Percentiles rank a stretch among this genome's conserved stretches.
These are phyloP conservation scores for Lecanicillium sp. DNA, from an alignment of 2,329 filamentous ascomycete genomes.

Conservation along the genomic window DNA sequence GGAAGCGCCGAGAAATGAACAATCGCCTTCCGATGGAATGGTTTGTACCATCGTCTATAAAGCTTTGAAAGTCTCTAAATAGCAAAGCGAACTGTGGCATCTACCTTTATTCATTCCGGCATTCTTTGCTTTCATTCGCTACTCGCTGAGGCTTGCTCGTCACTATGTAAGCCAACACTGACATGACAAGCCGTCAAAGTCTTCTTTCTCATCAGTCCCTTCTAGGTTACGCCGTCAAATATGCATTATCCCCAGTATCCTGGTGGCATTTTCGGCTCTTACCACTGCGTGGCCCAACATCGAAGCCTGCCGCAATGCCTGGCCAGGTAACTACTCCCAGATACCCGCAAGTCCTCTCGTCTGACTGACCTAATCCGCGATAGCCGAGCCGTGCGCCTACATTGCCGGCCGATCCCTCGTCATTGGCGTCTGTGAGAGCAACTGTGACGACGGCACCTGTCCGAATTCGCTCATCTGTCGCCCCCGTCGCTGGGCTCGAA, in stretches of 20 bases:
- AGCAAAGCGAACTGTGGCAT: too few species aligned
- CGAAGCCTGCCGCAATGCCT: conserved; percentile 7
- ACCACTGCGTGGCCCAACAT: conserved; percentile 4
- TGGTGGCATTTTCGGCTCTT: not conserved
- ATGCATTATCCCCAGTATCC: not conserved
- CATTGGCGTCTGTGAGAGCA: conserved; percentile 5
- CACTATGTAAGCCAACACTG: too few species aligned
- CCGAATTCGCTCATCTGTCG: conserved; percentile 4
- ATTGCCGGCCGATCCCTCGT: conserved; percentile 4
- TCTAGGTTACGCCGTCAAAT: not conserved
- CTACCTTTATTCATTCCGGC: too few species aligned
- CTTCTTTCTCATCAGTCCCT: too few species aligned
- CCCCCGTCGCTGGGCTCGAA: conserved; percentile 3
- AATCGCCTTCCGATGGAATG: too few species aligned
- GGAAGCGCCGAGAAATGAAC: too few species aligned
- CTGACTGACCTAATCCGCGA: not conserved
- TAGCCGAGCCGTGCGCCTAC: conserved; percentile 6
- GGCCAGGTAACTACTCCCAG: not conserved
- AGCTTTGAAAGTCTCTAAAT: too few species aligned
- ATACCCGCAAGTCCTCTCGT: not conserved
- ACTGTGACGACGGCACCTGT: conserved; percentile 5
- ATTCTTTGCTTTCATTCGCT: too few species aligned
- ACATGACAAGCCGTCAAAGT: too few species aligned
- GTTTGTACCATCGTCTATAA: too few species aligned
- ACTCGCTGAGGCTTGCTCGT: too few species aligned